phyloP scores from a whole-genome alignment of 768 basidiomycete species.

The Boletus fagicola region DNA sequence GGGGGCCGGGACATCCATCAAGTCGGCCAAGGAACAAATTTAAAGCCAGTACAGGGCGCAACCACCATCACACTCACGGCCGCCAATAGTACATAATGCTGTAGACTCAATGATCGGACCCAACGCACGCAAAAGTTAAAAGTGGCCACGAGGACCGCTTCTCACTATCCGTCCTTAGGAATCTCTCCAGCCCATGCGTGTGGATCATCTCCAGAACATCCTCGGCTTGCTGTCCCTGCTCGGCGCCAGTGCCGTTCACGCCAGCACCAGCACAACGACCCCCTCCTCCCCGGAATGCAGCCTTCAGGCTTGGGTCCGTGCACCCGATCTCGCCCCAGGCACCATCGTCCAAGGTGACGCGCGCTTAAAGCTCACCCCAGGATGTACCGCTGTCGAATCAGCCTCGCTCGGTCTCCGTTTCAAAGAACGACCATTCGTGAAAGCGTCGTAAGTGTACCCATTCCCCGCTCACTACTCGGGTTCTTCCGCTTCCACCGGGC shows the following conservation, averaged over 20 bases:
- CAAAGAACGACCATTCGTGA: slow-evolving; percentile 3
- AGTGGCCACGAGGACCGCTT: too few relatives aligned
- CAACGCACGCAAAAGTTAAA: too few relatives aligned
- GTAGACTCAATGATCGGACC: too few relatives aligned
- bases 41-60: too few relatives aligned
- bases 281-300: background rate
- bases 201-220: background rate
- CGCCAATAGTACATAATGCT: too few relatives aligned
- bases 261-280: background rate
- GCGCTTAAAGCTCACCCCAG: background rate
- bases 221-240: background rate
- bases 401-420: background rate
- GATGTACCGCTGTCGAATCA: background rate
- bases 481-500: background rate
- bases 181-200: background rate
- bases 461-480: background rate
- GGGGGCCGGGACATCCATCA: too few relatives aligned
- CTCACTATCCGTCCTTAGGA: background rate
- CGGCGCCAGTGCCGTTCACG: background rate
- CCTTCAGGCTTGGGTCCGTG: background rate
- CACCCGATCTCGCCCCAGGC: background rate
- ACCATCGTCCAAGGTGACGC: background rate
- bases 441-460: background rate
- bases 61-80: too few relatives aligned
- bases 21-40: too few relatives aligned